Evolutionary conservation across 306 rosid genomes (phyloP).

Genomic region (Cucurbita maxima): DNA sequence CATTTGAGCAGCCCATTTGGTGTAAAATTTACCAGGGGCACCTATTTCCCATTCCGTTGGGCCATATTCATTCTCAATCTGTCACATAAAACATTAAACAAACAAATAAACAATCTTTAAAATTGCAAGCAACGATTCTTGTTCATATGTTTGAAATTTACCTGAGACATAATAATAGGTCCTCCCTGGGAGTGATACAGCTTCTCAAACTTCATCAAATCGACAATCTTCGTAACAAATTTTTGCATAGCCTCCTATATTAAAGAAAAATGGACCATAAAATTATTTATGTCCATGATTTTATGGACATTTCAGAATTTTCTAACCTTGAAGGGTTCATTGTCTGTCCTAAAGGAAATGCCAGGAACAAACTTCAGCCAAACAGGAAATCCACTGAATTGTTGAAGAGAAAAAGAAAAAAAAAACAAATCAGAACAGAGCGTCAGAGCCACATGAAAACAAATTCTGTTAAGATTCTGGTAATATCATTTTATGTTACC

Average conservation of each 20-base stretch:
- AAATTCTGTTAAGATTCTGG: neutral
- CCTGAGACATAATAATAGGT: slow-evolving; percentile 89
- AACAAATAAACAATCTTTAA: neutral
- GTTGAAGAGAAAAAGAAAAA: neutral
- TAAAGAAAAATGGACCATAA: neutral
- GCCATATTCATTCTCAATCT: slow-evolving; percentile 92
- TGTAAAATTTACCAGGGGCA: slow-evolving; percentile 65
- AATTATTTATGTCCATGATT: neutral
- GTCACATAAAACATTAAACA: slow-evolving; percentile 11
- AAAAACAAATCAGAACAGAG: neutral
- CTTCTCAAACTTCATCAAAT: slow-evolving; percentile 61
- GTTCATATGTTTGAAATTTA: neutral
- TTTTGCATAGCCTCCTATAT: slow-evolving; percentile 75
- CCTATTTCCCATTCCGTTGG: slow-evolving; percentile 82
- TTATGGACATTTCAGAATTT: neutral
- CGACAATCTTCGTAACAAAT: slow-evolving; percentile 60
- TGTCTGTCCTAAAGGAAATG: slow-evolving; percentile 75
- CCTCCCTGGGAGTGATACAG: slow-evolving; percentile 82
- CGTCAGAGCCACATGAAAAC: neutral
- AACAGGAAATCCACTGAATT: slow-evolving; percentile 81
- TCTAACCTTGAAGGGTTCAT: slow-evolving; percentile 72
- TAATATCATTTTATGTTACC: slow-evolving; percentile 28
- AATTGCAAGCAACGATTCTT: neutral
- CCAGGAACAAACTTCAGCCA: slow-evolving; percentile 88
- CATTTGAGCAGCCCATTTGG: slow-evolving; percentile 86